Evolutionary conservation across 78 protist species (phyloP).

Genomic region (Dictyostelium purpureum): DNA sequence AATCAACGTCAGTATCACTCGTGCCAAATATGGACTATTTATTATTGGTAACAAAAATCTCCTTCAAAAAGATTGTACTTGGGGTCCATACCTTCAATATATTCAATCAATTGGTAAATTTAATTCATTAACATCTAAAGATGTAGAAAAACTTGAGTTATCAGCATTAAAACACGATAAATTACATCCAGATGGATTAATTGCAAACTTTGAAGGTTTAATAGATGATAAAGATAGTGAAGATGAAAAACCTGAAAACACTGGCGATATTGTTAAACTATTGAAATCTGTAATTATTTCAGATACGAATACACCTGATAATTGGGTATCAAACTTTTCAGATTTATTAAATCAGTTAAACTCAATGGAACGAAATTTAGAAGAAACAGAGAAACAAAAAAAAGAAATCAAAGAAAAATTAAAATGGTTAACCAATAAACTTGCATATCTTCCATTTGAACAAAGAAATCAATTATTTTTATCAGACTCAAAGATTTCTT

Average conservation of each 20-base stretch:
- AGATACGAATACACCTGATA: neutral
- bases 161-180: neutral
- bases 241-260: neutral
- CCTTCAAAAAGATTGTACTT: neutral
- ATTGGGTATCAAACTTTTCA: neutral
- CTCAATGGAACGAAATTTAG: neutral
- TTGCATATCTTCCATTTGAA: no score
- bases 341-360: neutral
- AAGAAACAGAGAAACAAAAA: neutral
- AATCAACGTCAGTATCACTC: constrained; percentile 92
- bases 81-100: constrained; percentile 10
- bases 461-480: no score
- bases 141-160: neutral
- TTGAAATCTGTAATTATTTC: neutral
- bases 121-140: constrained; percentile 65
- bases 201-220: neutral
- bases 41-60: constrained; percentile 75
- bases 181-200: neutral
- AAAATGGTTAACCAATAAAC: no score
- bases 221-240: neutral
- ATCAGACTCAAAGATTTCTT: no score
- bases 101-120: neutral
- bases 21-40: constrained; percentile 80
- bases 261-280: constrained; percentile 3
- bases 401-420: neutral